phyloP scores from a whole-genome alignment of 2,329 filamentous ascomycete species.

The Gnomoniopsis sp. region DNA sequence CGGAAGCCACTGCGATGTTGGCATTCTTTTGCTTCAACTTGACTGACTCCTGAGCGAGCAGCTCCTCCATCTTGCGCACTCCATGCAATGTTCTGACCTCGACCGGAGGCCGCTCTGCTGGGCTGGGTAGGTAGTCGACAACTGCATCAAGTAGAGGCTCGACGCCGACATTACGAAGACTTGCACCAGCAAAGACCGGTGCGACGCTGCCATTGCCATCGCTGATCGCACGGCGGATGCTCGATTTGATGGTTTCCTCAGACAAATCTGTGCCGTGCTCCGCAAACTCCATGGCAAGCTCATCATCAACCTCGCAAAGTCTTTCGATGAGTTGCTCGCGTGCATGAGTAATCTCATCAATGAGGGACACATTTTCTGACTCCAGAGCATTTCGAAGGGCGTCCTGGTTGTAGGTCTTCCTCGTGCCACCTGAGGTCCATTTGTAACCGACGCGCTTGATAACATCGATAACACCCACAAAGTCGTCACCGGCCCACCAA shows the following conservation, averaged over 20 bases:
- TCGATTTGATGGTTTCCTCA: constrained; percentile 63
- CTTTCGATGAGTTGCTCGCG: constrained; percentile 76
- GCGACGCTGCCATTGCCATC: constrained; percentile 69
- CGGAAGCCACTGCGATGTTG: constrained; percentile 53
- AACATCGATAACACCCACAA: constrained; percentile 82
- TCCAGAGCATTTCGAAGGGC: constrained; percentile 34
- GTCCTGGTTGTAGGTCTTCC: constrained; percentile 26
- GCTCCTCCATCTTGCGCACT: constrained; percentile 41
- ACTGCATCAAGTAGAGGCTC: constrained; percentile 88
- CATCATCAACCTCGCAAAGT: constrained; percentile 84
- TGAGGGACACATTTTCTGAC: constrained; percentile 54
- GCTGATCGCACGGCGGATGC: constrained; percentile 69
- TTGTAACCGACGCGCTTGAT: constrained; percentile 71
- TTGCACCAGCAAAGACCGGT: constrained; percentile 87
- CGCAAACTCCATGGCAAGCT: constrained; percentile 79
- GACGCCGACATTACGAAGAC: constrained; percentile 90
- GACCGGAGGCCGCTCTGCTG: constrained; percentile 73
- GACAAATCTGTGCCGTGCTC: constrained; percentile 74
- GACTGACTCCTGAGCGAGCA: constrained; percentile 31
- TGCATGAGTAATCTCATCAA: constrained; percentile 69
- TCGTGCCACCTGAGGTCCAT: constrained; percentile 54
- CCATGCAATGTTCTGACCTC: constrained; percentile 66
- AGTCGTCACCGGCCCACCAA: constrained; percentile 81
- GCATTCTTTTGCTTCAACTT: constrained; percentile 33
- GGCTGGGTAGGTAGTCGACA: constrained; percentile 81